Conservation (phyloP, 768 basidiomycete species). For the Leccinum variicolor region DNA sequence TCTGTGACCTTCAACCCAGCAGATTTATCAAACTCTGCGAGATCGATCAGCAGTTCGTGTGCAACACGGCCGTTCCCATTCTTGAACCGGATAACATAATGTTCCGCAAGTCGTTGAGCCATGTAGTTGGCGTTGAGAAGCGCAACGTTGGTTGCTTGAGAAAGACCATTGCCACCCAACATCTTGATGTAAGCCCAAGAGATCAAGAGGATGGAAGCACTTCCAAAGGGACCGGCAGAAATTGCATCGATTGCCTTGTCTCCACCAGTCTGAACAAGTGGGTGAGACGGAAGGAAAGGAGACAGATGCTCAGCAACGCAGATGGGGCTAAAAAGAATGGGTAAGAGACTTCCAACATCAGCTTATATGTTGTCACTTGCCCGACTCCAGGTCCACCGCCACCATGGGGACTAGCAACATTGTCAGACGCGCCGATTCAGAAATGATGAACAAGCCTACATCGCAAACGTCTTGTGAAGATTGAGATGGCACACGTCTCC, state of each 20-base stretch:
- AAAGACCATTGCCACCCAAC: constrained; percentile 92
- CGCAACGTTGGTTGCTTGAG: constrained; percentile 81
- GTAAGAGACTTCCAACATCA: not conserved
- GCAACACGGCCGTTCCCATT: constrained; percentile 92
- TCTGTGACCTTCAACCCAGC: constrained; percentile 92
- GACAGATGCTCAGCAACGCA: constrained; percentile 91
- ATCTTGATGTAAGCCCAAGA: constrained; percentile 99
- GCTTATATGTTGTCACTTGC: constrained; percentile 36
- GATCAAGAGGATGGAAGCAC: constrained; percentile 91
- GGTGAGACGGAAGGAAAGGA: constrained; percentile 92
- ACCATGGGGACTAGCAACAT: constrained; percentile 74
- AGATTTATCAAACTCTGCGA: constrained; percentile 90
- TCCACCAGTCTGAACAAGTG: constrained; percentile 63
- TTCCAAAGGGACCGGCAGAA: constrained; percentile 90
- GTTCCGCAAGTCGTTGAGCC: constrained; percentile 77
- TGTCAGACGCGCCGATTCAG: not conserved
- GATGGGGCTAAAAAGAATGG: constrained; percentile 59
- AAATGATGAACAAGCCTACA: constrained; percentile 45
- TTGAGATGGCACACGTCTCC: constrained; percentile 99
- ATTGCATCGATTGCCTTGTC: constrained; percentile 81
- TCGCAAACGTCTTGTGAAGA: constrained; percentile 96
- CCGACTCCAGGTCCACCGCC: constrained; percentile 97
- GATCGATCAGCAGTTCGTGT: constrained; percentile 92
- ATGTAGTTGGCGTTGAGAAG: constrained; percentile 98
- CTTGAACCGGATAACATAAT: constrained; percentile 86